Percentiles rank a stretch among this genome's conserved stretches.
These are phyloP conservation scores for Colletotrichum trifolii DNA, from an alignment of 2,329 filamentous ascomycete species.

Conservation along the genomic window DNA sequence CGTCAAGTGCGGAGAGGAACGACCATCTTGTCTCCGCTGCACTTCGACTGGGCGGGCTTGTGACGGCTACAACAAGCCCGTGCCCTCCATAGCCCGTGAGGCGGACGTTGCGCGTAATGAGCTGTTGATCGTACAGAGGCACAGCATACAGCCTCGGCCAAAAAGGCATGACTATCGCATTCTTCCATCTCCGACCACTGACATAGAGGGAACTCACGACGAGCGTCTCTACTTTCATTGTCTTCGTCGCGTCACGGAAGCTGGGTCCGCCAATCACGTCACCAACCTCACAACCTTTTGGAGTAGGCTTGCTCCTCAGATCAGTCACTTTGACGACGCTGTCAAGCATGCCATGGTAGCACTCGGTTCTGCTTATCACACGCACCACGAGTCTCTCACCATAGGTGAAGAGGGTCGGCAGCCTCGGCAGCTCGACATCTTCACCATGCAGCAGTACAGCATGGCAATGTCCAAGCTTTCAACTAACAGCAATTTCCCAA, in stretches of 20 bases:
- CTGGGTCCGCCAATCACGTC: slow-evolving; percentile 43
- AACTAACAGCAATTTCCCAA: slow-evolving; percentile 27
- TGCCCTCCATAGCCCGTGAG: slow-evolving; percentile 9
- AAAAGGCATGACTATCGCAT: slow-evolving; percentile 10
- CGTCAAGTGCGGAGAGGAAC: slow-evolving; percentile 50
- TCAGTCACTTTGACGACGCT: slow-evolving; percentile 44
- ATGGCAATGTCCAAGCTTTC: slow-evolving; percentile 46
- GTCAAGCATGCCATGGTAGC: slow-evolving; percentile 49
- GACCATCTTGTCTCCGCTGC: slow-evolving; percentile 48
- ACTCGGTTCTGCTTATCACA: slow-evolving; percentile 46
- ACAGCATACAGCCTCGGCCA: slow-evolving; percentile 1
- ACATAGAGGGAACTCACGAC: slow-evolving; percentile 48
- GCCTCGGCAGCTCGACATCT: slow-evolving; percentile 46
- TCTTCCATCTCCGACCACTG: slow-evolving; percentile 47
- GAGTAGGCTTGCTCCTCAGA: slow-evolving; percentile 44
- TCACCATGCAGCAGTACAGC: slow-evolving; percentile 53
- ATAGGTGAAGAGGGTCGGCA: slow-evolving; percentile 33
- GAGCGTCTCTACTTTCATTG: slow-evolving; percentile 50
- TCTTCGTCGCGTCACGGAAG: slow-evolving; percentile 46
- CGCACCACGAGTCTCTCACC: slow-evolving; percentile 37
- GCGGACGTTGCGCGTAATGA: neutral
- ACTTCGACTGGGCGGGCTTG: slow-evolving; percentile 48
- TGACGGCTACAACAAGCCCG: slow-evolving; percentile 47
- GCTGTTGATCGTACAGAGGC: slow-evolving; percentile 2
- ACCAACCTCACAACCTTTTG: slow-evolving; percentile 45